Percentiles rank a stretch among this genome's conserved stretches.
These are phyloP conservation scores for Globisporangium okanoganense DNA, from an alignment of 352 stramenopile species.

Conservation along the genomic window DNA sequence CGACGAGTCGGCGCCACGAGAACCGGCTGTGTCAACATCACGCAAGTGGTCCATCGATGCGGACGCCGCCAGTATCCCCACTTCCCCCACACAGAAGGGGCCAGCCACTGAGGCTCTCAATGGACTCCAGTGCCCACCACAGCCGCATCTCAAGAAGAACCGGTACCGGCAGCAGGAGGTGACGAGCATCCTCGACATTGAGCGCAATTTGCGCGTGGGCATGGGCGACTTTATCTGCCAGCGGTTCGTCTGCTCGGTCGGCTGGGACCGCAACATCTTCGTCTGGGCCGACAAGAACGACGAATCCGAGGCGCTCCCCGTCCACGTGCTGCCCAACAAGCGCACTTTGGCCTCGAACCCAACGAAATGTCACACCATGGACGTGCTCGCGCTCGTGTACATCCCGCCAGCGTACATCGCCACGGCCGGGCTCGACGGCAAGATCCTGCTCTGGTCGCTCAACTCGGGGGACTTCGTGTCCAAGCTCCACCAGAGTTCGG, in stretches of 20 bases:
- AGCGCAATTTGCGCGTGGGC: conserved; percentile 70
- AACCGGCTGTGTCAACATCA: neutral
- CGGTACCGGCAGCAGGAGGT: conserved; percentile 74
- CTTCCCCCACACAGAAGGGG: neutral
- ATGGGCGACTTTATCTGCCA: conserved; percentile 85
- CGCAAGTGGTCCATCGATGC: neutral
- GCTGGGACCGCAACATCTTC: conserved; percentile 81
- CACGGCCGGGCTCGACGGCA: conserved; percentile 61
- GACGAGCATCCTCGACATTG: conserved; percentile 78
- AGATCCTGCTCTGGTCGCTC: conserved; percentile 74
- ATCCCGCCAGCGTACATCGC: conserved; percentile 69
- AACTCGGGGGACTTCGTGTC: conserved; percentile 71
- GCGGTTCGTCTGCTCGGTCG: conserved; percentile 74
- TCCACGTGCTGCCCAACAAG: conserved; percentile 46
- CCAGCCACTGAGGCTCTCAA: neutral
- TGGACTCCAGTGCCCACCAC: neutral
- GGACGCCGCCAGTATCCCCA: neutral
- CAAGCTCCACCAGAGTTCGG: conserved; percentile 52
- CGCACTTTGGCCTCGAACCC: conserved; percentile 23
- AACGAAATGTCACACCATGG: conserved; percentile 53
- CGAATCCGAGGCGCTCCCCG: conserved; percentile 57
- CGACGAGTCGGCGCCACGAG: conserved; percentile 2
- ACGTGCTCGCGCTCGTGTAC: conserved; percentile 64
- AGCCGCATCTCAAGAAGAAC: conserved; percentile 14
- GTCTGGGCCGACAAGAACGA: conserved; percentile 85